phyloP scores from a whole-genome alignment of 208 protist genomes.

The Balamuthia mandrillaris region DNA sequence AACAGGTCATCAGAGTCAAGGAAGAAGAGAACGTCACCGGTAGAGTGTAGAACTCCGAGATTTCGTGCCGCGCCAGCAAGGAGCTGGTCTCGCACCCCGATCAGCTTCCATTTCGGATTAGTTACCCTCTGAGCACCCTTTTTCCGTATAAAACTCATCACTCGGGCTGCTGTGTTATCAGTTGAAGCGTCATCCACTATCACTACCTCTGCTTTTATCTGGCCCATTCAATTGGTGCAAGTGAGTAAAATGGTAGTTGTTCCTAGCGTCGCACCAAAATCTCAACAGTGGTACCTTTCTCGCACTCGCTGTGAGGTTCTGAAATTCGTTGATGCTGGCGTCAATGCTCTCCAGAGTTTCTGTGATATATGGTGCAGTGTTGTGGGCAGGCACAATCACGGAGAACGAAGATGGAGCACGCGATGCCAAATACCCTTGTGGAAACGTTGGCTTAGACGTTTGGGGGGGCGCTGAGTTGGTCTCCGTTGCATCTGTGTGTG shows the following conservation, averaged over 20 bases:
- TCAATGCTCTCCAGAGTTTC: background rate
- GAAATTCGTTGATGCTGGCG: background rate
- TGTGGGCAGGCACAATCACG: slow-evolving; percentile 17
- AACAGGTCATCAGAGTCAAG: slow-evolving; percentile 7
- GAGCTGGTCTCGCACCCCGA: background rate
- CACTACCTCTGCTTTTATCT: background rate
- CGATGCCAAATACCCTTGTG: background rate
- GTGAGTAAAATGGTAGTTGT: background rate
- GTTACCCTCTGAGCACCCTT: background rate
- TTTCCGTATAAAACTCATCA: background rate
- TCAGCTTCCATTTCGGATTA: slow-evolving; percentile 3
- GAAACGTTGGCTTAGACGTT: background rate
- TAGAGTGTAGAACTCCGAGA: background rate
- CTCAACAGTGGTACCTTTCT: background rate
- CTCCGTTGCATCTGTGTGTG: too few relatives aligned
- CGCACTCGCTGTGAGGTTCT: background rate
- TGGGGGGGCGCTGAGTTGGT: too few relatives aligned
- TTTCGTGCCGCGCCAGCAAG: background rate
- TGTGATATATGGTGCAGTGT: background rate
- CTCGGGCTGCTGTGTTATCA: background rate
- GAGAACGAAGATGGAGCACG: background rate
- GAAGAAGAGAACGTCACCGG: slow-evolving; percentile 6
- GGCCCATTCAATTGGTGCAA: background rate
- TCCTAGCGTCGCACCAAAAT: background rate
- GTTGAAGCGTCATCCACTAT: slow-evolving; percentile 20